Conservation (phyloP, 2,329 filamentous ascomycete species). For the Aspergillus novoparasiticus region DNA sequence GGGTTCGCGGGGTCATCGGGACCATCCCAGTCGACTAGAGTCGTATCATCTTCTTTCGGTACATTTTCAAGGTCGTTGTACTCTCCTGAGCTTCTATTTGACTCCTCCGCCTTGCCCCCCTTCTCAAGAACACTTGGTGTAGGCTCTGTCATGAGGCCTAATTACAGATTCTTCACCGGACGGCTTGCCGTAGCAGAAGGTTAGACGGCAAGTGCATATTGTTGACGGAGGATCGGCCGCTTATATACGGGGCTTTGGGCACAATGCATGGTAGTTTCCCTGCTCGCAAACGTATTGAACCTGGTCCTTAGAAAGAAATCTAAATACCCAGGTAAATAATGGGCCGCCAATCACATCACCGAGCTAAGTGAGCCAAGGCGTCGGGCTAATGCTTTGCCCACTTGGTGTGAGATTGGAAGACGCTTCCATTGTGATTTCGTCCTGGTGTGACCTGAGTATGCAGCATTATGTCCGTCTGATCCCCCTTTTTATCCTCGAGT, state of each 20-base stretch:
- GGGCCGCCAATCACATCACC: not conserved
- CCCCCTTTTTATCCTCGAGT: not conserved
- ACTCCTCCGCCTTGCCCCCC: not conserved
- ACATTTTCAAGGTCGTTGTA: not conserved
- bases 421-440: not conserved
- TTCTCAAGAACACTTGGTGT: not conserved
- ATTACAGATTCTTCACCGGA: not conserved
- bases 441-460: not conserved
- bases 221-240: not conserved
- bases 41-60: not conserved
- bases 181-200: not conserved
- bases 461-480: not conserved
- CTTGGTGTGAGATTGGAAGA: not conserved
- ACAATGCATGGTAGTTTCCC: not conserved
- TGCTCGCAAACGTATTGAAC: not conserved
- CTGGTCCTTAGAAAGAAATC: not conserved
- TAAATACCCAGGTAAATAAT: not conserved
- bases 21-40: slow-evolving; percentile 23
- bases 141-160: not conserved
- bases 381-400: not conserved
- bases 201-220: not conserved
- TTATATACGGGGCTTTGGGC: not conserved
- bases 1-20: slow-evolving; percentile 36
- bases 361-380: not conserved
- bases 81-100: not conserved